Percentiles rank a stretch among this genome's conserved stretches.
phyloP scores from a whole-genome alignment of 2,329 filamentous ascomycete species.

The Scedosporium dehoogii region DNA sequence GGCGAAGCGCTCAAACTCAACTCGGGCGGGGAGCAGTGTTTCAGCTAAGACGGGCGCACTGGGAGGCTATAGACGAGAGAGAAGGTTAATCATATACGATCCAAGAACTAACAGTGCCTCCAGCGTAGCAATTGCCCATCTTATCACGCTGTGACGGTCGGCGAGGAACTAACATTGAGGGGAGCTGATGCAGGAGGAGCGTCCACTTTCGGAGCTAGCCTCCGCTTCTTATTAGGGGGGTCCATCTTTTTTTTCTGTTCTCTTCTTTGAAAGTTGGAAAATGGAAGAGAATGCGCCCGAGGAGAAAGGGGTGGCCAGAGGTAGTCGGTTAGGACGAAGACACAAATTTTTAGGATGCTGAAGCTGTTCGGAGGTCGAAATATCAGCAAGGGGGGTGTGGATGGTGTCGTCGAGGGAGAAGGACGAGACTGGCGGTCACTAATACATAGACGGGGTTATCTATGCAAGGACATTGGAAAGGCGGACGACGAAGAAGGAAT shows the following conservation, averaged over 20 bases:
- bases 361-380: too few relatives aligned
- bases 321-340: too few relatives aligned
- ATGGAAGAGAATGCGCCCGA: too few relatives aligned
- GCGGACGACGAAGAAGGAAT: background rate
- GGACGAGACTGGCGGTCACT: background rate
- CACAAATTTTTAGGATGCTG: too few relatives aligned
- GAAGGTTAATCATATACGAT: background rate
- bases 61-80: constrained; percentile 3
- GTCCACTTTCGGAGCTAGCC: constrained; percentile 28
- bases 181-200: constrained; percentile 8
- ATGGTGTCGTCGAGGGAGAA: too few relatives aligned
- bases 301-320: too few relatives aligned
- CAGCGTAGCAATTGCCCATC: background rate
- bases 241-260: constrained; percentile 22
- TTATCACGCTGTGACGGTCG: background rate
- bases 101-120: background rate
- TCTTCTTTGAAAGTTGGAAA: too few relatives aligned
- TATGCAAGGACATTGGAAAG: background rate
- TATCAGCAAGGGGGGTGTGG: too few relatives aligned
- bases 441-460: background rate
- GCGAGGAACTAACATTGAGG: background rate
- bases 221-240: constrained; percentile 31
- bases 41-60: constrained; percentile 9
- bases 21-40: constrained; percentile 31
- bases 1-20: constrained; percentile 58